Evolutionary conservation across 2,329 filamentous ascomycete species (phyloP).

Genomic region (Penicillium fuscoglaucum): DNA sequence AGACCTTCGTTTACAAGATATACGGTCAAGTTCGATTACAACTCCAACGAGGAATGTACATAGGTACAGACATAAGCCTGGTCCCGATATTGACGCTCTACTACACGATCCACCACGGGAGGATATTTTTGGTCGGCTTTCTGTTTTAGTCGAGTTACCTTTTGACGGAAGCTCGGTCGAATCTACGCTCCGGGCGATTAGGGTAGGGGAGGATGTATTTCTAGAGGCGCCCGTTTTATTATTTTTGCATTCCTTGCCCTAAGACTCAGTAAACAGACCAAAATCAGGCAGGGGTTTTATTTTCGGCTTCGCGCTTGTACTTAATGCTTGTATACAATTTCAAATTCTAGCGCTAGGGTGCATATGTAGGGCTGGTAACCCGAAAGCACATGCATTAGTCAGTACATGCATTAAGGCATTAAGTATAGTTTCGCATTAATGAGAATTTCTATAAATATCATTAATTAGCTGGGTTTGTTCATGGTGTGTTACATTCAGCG

Average conservation of each 20-base stretch:
- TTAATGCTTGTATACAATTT: background rate
- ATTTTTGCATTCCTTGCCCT: background rate
- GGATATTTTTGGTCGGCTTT: background rate
- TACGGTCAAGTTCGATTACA: background rate
- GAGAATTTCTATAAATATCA: conserved; percentile 1
- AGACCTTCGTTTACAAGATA: background rate
- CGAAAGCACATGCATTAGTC: background rate
- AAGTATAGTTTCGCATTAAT: background rate
- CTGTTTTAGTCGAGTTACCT: background rate
- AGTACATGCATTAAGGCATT: background rate
- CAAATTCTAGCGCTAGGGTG: background rate
- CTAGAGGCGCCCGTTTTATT: background rate
- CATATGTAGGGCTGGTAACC: background rate
- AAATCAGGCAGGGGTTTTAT: background rate
- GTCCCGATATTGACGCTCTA: background rate
- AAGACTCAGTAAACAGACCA: background rate
- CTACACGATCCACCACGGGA: background rate
- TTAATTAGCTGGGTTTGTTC: background rate
- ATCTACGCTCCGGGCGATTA: background rate
- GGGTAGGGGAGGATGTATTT: background rate
- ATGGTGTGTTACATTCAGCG: background rate
- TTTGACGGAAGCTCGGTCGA: background rate
- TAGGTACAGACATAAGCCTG: background rate
- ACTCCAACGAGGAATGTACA: background rate
- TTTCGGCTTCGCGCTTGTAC: background rate